A percentile compares a stretch with the other conserved stretches of the same genome.
Conservation (phyloP, 2,329 filamentous ascomycete species). For the Fonsecaea monophora region DNA sequence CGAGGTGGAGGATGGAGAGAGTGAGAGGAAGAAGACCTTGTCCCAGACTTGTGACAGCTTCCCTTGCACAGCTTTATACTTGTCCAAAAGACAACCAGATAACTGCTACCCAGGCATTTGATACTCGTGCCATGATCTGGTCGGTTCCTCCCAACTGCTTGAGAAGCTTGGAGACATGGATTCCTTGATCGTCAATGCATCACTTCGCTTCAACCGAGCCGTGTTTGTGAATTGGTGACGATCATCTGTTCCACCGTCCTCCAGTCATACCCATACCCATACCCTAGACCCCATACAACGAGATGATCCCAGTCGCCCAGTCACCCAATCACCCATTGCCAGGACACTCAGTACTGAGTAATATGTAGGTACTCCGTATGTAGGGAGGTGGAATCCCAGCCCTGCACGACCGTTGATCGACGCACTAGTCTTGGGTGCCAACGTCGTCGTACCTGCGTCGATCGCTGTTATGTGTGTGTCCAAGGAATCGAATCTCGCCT, state of each 20-base stretch:
- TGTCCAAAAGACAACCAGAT: not conserved
- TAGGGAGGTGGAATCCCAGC: not conserved
- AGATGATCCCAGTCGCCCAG: too few species aligned
- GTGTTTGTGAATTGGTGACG: constrained; percentile 6
- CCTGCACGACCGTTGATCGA: constrained; percentile 20
- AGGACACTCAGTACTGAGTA: too few species aligned
- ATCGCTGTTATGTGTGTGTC: constrained; percentile 13
- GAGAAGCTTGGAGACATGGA: constrained; percentile 4
- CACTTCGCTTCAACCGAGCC: constrained; percentile 6
- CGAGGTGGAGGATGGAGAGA: not conserved
- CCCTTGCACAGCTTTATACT: not conserved
- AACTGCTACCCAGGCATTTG: too few species aligned
- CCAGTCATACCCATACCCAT: not conserved
- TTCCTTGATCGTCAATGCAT: constrained; percentile 6
- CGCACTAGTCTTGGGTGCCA: constrained; percentile 1
- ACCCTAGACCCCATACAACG: not conserved
- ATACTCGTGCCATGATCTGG: not conserved
- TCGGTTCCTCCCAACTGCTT: not conserved
- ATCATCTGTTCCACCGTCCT: not conserved
- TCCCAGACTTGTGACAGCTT: not conserved
- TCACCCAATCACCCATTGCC: too few species aligned
- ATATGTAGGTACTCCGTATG: too few species aligned
- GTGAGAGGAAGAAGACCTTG: too few species aligned
- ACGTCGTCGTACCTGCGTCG: constrained; percentile 26
- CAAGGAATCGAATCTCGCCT: not conserved